Evolutionary conservation across 208 protist species (phyloP).

Genomic region (Cochliopodium minus): DNA sequence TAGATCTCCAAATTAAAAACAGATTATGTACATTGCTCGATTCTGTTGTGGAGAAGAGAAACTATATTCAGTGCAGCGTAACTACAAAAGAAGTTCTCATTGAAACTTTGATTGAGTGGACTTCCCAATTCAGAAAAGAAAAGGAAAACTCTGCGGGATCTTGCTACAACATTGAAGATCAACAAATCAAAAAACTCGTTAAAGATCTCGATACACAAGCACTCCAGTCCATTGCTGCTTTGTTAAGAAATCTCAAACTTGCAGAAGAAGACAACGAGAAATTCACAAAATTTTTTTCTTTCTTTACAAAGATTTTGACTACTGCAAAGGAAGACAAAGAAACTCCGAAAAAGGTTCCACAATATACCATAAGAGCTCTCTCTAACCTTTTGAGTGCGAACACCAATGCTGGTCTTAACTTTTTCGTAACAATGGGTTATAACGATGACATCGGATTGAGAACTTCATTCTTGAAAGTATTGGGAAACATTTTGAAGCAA

Average conservation of each 20-base stretch:
- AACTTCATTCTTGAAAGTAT: background rate
- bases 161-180: too few species aligned
- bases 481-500: background rate
- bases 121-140: background rate
- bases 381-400: background rate
- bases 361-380: background rate
- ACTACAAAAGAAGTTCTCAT: background rate
- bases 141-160: background rate
- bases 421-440: conserved; percentile 1
- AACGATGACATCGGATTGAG: background rate
- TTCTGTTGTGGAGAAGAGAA: background rate
- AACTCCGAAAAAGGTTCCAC: background rate
- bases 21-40: conserved; percentile 1
- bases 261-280: background rate
- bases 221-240: background rate
- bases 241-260: background rate
- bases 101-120: background rate
- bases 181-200: too few species aligned
- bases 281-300: conserved; percentile 1
- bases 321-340: background rate
- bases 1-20: background rate
- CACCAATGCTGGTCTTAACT: background rate
- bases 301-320: background rate
- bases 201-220: too few species aligned
- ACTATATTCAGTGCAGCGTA: background rate